phyloP scores from a whole-genome alignment of 2,329 filamentous ascomycete species.

The Orbilia javanica region DNA sequence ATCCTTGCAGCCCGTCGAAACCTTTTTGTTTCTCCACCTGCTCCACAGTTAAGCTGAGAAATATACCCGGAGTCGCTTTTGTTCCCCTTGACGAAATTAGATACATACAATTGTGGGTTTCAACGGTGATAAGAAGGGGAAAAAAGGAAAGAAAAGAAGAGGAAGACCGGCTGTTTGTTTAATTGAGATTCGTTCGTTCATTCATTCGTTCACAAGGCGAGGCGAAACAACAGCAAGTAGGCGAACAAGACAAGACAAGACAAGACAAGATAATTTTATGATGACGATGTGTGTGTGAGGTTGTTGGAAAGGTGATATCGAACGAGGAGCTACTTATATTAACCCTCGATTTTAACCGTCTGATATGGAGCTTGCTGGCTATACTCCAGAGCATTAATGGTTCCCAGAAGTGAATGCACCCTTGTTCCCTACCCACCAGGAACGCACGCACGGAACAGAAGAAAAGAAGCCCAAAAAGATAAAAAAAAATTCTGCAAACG shows the following conservation, averaged over 20 bases:
- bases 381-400: conserved; percentile 19
- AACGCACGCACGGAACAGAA: conserved; percentile 55
- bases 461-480: conserved; percentile 21
- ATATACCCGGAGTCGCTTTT: conserved; percentile 54
- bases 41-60: conserved; percentile 47
- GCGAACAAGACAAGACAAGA: too few relatives aligned
- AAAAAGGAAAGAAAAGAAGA: conserved; percentile 1
- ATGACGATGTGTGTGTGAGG: conserved; percentile 8
- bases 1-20: conserved; percentile 47
- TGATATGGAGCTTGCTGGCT: conserved; percentile 23
- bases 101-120: not conserved
- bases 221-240: not conserved
- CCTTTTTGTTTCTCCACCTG: conserved; percentile 49
- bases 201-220: too few relatives aligned
- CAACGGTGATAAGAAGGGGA: conserved; percentile 1
- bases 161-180: not conserved
- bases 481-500: conserved; percentile 59
- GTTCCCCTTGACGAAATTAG: conserved; percentile 33
- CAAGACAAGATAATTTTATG: too few relatives aligned
- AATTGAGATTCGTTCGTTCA: too few relatives aligned
- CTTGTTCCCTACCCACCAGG: conserved; percentile 54
- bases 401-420: conserved; percentile 48
- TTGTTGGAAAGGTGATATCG: conserved; percentile 2
- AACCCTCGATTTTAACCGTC: conserved; percentile 56
- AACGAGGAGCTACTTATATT: conserved; percentile 48